Conservation (phyloP, 169 alveolate genomes). For the Hepatocystis sp. region DNA sequence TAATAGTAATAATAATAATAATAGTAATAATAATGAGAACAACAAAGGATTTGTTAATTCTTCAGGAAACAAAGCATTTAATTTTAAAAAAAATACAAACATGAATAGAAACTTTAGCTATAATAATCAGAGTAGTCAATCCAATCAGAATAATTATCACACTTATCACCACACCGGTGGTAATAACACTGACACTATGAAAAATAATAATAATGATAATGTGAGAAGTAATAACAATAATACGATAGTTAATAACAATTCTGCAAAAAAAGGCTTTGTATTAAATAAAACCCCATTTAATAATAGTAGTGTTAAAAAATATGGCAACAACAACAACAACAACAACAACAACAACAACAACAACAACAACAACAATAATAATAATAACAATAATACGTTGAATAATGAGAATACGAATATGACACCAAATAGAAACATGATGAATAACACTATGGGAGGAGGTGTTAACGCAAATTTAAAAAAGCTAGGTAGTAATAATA, state of each 20-base stretch:
- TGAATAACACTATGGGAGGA: too few species aligned
- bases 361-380: neutral
- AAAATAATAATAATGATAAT: constrained; percentile 12
- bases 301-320: constrained; percentile 11
- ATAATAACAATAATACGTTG: too few species aligned
- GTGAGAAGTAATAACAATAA: neutral
- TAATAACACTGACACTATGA: constrained; percentile 4
- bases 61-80: constrained; percentile 30
- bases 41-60: neutral
- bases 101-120: constrained; percentile 17
- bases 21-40: neutral
- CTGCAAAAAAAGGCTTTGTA: too few species aligned
- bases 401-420: too few species aligned
- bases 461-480: too few species aligned
- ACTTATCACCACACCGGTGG: neutral
- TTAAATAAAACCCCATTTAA: neutral
- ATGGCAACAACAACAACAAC: constrained; percentile 2
- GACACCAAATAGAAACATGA: too few species aligned
- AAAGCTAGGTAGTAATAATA: neutral
- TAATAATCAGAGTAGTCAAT: constrained; percentile 6
- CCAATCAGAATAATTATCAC: constrained; percentile 5
- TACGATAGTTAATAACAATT: too few species aligned
- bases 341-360: neutral
- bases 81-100: constrained; percentile 23
- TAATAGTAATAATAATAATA: too few species aligned